phyloP scores from a whole-genome alignment of 805 yeast species.

The Millerago galiae region DNA sequence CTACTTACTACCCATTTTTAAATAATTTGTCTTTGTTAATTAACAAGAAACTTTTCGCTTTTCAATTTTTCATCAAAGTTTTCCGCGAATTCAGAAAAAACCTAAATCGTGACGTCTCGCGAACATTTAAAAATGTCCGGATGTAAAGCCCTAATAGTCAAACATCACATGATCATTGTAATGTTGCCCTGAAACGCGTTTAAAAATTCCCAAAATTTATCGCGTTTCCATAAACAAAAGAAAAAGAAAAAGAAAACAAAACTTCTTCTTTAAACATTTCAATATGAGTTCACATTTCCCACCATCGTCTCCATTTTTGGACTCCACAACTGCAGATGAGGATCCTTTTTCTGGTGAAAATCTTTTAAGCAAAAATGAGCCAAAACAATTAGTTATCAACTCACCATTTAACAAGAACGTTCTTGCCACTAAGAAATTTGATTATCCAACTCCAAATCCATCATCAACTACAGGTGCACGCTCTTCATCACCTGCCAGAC shows the following conservation, averaged over 20 bases:
- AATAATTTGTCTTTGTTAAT: constrained; percentile 22
- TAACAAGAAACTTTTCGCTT: constrained; percentile 3
- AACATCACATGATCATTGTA: neutral
- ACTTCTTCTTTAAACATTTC: too few species aligned
- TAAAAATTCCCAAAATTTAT: neutral
- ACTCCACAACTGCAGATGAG: constrained; percentile 9
- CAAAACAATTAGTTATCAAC: constrained; percentile 16
- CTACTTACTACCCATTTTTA: constrained; percentile 73
- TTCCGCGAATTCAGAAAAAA: neutral
- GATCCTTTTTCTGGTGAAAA: constrained; percentile 17
- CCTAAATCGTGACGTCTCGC: constrained; percentile 1
- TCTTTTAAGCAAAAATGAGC: constrained; percentile 1
- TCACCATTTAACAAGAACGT: constrained; percentile 14
- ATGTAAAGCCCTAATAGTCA: neutral
- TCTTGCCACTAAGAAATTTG: constrained; percentile 18
- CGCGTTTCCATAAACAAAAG: constrained; percentile 2
- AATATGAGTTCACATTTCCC: constrained; percentile 24
- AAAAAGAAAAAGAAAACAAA: neutral
- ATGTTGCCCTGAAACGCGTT: neutral
- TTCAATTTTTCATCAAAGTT: constrained; percentile 5
- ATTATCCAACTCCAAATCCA: constrained; percentile 70
- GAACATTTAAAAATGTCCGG: constrained; percentile 1
- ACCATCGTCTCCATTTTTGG: constrained; percentile 33
- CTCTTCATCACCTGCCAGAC: constrained; percentile 30
- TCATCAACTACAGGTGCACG: constrained; percentile 44